Percentiles rank a stretch among this genome's conserved stretches.
phyloP scores from a whole-genome alignment of 2,329 filamentous ascomycete species.

The Nectriaceae sp. region DNA sequence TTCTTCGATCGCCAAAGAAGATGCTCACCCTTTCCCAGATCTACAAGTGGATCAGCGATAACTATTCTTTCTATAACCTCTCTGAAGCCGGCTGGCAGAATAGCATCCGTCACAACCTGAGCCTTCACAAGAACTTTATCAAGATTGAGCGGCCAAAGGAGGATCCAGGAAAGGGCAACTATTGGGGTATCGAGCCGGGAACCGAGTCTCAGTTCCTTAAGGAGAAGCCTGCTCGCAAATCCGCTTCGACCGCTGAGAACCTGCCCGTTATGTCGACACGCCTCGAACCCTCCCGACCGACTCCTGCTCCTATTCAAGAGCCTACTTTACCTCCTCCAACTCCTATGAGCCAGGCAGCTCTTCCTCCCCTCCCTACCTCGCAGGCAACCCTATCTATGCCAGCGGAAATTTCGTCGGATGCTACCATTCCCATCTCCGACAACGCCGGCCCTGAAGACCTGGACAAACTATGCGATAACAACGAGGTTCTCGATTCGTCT shows the following conservation, averaged over 20 bases:
- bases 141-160: constrained; percentile 97
- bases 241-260: constrained; percentile 57
- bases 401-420: constrained; percentile 73
- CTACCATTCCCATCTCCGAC: constrained; percentile 74
- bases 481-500: constrained; percentile 48
- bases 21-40: constrained; percentile 91
- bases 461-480: constrained; percentile 45
- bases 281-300: constrained; percentile 52
- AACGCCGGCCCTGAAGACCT: constrained; percentile 56
- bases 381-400: constrained; percentile 40
- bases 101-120: constrained; percentile 97
- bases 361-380: constrained; percentile 42
- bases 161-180: constrained; percentile 95
- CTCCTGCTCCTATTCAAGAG: constrained; percentile 41
- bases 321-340: constrained; percentile 51
- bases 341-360: constrained; percentile 37
- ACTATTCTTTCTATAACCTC: constrained; percentile 82
- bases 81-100: constrained; percentile 96
- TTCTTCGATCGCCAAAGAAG: constrained; percentile 80
- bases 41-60: constrained; percentile 99
- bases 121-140: constrained; percentile 93
- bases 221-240: constrained; percentile 72
- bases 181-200: constrained; percentile 91
- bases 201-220: constrained; percentile 89
- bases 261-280: constrained; percentile 59